Evolutionary conservation across 192 early-diverging fungal genomes (phyloP).

Genomic region (Entomortierella beljakovae): DNA sequence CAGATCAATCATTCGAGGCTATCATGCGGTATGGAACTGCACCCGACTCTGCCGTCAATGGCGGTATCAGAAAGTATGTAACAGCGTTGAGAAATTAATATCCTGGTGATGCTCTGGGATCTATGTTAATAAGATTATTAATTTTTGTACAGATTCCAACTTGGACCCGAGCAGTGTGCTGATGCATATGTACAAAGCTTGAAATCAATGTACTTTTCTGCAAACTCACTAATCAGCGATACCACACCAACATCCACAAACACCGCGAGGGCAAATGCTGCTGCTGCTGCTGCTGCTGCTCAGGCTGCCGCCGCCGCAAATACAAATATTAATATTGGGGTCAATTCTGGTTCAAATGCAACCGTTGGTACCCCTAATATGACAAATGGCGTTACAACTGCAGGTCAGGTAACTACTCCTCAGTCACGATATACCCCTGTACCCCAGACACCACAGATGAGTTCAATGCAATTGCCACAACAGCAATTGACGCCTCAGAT

Average conservation of each 20-base stretch:
- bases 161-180: slow-evolving; percentile 53
- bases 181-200: slow-evolving; percentile 50
- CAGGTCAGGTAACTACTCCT: slow-evolving; percentile 9
- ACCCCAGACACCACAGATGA: slow-evolving; percentile 52
- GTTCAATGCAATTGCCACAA: slow-evolving; percentile 38
- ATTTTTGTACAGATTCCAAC: slow-evolving; percentile 18
- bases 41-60: slow-evolving; percentile 72
- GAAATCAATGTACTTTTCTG: slow-evolving; percentile 40
- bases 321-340: background rate
- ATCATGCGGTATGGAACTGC: slow-evolving; percentile 76
- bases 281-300: slow-evolving; percentile 11
- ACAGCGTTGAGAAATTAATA: too few species aligned
- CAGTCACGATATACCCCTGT: slow-evolving; percentile 53
- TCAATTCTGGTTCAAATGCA: background rate
- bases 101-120: background rate
- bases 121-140: background rate
- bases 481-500: slow-evolving; percentile 31
- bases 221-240: slow-evolving; percentile 40
- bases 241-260: slow-evolving; percentile 47
- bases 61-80: slow-evolving; percentile 70
- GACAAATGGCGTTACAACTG: slow-evolving; percentile 1
- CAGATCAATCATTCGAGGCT: slow-evolving; percentile 67
- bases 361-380: background rate
- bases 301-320: slow-evolving; percentile 13
- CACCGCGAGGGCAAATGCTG: slow-evolving; percentile 31